Conservation (phyloP, 768 basidiomycete species). For the Phlebiopsis flavidoalba region DNA sequence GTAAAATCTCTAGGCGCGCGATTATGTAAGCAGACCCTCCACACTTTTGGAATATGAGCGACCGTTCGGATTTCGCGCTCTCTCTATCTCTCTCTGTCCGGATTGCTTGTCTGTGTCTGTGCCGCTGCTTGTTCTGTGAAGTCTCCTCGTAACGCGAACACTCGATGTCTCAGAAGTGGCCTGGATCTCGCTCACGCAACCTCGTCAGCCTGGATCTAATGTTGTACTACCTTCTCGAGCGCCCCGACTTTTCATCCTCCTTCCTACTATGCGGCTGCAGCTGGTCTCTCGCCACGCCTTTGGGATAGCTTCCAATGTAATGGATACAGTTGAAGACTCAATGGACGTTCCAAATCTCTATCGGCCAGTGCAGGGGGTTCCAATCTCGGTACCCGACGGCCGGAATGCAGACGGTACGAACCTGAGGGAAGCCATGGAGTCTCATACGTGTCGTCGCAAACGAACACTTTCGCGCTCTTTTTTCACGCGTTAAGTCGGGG, state of each 20-base stretch:
- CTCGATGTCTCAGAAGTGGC: conserved; percentile 3
- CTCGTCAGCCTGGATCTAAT: neutral
- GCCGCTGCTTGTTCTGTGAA: neutral
- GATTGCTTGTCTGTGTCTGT: neutral
- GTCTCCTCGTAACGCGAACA: neutral
- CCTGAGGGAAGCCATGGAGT: neutral
- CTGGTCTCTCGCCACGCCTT: conserved; percentile 14
- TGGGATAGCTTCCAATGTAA: neutral
- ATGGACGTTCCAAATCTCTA: too few species aligned
- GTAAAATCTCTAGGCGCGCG: neutral
- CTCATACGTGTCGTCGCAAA: conserved; percentile 4
- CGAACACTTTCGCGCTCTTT: conserved; percentile 13
- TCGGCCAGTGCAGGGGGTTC: neutral
- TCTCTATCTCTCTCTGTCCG: too few species aligned
- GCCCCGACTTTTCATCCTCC: conserved; percentile 28
- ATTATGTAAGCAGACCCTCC: conserved; percentile 1
- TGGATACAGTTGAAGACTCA: neutral
- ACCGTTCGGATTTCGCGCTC: neutral
- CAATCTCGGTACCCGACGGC: conserved; percentile 13
- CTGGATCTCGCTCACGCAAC: neutral
- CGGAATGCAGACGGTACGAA: neutral
- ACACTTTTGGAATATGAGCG: neutral
- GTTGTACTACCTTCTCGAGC: conserved; percentile 10
- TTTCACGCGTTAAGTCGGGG: conserved; percentile 3
- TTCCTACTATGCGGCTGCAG: conserved; percentile 33